These are phyloP conservation scores for Dendrothele bispora DNA, from an alignment of 768 basidiomycete species.

Conservation along the genomic window DNA sequence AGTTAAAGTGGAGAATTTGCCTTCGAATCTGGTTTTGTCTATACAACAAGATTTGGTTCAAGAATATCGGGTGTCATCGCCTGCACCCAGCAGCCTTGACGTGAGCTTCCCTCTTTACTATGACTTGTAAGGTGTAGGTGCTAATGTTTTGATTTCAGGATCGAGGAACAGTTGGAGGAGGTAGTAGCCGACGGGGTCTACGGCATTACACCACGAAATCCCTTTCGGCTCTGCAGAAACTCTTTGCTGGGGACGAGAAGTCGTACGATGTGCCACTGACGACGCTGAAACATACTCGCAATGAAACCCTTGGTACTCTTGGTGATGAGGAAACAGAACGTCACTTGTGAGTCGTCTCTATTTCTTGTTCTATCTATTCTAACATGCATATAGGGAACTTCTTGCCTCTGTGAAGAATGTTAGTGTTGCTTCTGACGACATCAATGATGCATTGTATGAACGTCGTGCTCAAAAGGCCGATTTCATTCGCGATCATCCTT, in stretches of 20 bases:
- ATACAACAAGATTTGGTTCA: slow-evolving; percentile 77
- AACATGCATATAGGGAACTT: slow-evolving; percentile 52
- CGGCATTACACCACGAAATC: slow-evolving; percentile 58
- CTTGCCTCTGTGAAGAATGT: slow-evolving; percentile 65
- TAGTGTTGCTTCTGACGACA: slow-evolving; percentile 44
- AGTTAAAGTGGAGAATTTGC: slow-evolving; percentile 68
- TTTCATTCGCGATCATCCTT: slow-evolving; percentile 85
- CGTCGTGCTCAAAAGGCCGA: slow-evolving; percentile 76
- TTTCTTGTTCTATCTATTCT: neutral
- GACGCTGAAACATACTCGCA: slow-evolving; percentile 46
- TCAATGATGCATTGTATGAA: slow-evolving; percentile 66
- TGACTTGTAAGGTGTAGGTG: neutral
- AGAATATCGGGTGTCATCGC: slow-evolving; percentile 44
- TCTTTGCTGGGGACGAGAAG: slow-evolving; percentile 60
- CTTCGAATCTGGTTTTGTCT: slow-evolving; percentile 73
- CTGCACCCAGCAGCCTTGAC: slow-evolving; percentile 23
- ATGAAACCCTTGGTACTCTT: slow-evolving; percentile 28
- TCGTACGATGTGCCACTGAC: slow-evolving; percentile 59
- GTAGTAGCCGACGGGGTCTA: slow-evolving; percentile 29
- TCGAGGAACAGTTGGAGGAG: slow-evolving; percentile 14
- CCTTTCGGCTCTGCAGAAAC: slow-evolving; percentile 56
- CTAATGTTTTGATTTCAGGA: neutral
- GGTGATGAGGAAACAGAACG: slow-evolving; percentile 69
- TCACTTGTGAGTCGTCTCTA: slow-evolving; percentile 56
- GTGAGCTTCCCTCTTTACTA: slow-evolving; percentile 23